These are phyloP conservation scores for Eucalyptus fibrosa DNA, from an alignment of 345 rosid genomes.

Conservation along the genomic window DNA sequence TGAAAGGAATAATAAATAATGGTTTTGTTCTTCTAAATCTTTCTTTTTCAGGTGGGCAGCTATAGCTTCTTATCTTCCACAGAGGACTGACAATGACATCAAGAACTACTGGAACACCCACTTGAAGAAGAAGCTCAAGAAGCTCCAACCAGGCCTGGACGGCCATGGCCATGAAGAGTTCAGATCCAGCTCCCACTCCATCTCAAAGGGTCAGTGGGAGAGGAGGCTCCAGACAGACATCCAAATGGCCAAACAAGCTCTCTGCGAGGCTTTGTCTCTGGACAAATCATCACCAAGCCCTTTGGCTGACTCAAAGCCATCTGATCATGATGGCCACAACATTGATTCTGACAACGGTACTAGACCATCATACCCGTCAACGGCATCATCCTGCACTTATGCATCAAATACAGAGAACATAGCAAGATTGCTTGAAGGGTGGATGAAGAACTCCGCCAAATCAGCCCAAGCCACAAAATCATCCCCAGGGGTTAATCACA, in stretches of 20 bases:
- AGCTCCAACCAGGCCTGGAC: slow-evolving; percentile 26
- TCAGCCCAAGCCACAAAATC: background rate
- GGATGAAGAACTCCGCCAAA: slow-evolving; percentile 1
- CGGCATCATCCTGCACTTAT: background rate
- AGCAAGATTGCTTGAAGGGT: slow-evolving; percentile 8
- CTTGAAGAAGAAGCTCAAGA: slow-evolving; percentile 69
- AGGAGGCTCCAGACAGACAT: slow-evolving; percentile 84
- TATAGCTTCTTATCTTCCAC: slow-evolving; percentile 95
- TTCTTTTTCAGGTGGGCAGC: slow-evolving; percentile 81
- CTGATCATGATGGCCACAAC: background rate
- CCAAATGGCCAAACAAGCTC: slow-evolving; percentile 72
- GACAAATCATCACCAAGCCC: slow-evolving; percentile 18
- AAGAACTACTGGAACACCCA: slow-evolving; percentile 96
- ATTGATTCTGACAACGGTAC: background rate
- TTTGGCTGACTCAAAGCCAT: background rate
- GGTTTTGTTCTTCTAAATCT: background rate
- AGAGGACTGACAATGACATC: slow-evolving; percentile 91
- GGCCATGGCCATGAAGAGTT: slow-evolving; percentile 17
- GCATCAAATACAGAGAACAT: slow-evolving; percentile 6
- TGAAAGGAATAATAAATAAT: background rate
- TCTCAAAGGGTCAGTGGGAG: slow-evolving; percentile 81
- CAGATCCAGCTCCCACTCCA: slow-evolving; percentile 11
- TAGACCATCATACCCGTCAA: background rate
- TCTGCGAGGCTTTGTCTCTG: slow-evolving; percentile 67
- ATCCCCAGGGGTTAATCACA: background rate